Evolutionary conservation across 148 eudicot genomes (phyloP).

Genomic region (Fagopyrum tataricum): DNA sequence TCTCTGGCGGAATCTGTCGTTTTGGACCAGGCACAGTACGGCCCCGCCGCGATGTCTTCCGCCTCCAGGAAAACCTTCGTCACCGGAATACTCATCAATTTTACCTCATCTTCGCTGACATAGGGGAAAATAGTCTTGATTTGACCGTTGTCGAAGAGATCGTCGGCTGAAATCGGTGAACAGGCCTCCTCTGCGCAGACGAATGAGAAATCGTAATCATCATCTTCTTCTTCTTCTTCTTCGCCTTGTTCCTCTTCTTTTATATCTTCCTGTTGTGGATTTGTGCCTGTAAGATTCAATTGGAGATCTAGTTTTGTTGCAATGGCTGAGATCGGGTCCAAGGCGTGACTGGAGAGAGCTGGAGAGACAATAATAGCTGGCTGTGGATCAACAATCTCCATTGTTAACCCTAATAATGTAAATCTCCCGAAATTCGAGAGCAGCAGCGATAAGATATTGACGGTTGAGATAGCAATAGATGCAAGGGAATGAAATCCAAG

Average conservation of each 20-base stretch:
- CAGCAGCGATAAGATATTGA: background rate
- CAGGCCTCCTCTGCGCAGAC: constrained; percentile 13
- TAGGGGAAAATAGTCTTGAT: constrained; percentile 43
- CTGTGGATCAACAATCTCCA: background rate
- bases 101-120: constrained; percentile 11
- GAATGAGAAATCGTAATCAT: constrained; percentile 47
- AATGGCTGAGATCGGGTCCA: background rate
- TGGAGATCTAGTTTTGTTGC: background rate
- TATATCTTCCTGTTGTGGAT: constrained; percentile 3
- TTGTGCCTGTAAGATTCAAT: background rate
- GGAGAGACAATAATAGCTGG: background rate
- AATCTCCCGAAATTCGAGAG: background rate
- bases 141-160: constrained; percentile 56
- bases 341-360: background rate
- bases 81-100: constrained; percentile 29
- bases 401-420: background rate
- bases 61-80: constrained; percentile 45
- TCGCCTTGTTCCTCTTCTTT: constrained; percentile 16
- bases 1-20: constrained; percentile 18
- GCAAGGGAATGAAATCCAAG: background rate
- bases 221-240: constrained; percentile 16
- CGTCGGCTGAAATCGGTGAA: constrained; percentile 48
- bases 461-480: background rate
- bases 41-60: constrained; percentile 29
- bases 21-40: constrained; percentile 40